Conservation (phyloP, 2,329 filamentous ascomycete genomes). For the Pseudogymnoascus destructans region DNA sequence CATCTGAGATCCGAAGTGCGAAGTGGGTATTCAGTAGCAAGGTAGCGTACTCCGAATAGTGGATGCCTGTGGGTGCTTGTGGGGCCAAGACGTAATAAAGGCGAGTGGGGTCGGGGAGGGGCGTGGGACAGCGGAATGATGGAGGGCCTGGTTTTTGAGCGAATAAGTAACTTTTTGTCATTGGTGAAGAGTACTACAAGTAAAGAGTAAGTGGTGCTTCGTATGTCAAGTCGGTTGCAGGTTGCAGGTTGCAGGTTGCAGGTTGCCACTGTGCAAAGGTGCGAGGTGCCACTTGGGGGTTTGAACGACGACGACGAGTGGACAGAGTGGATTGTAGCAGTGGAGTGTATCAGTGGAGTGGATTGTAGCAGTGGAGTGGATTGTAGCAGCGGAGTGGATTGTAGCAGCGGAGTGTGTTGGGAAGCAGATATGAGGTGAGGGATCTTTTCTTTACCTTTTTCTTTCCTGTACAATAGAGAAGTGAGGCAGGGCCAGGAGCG, state of each 20-base stretch:
- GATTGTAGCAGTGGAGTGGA: background rate
- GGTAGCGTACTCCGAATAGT: background rate
- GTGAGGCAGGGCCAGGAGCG: background rate
- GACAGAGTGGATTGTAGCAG: background rate
- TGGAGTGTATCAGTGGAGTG: too few species aligned
- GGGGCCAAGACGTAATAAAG: conserved; percentile 1
- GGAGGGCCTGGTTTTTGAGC: background rate
- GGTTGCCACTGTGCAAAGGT: background rate
- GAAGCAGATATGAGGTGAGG: background rate
- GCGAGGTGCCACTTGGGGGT: background rate
- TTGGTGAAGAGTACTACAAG: background rate
- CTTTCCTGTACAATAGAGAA: background rate
- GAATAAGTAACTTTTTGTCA: background rate
- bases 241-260: background rate
- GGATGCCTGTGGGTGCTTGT: background rate
- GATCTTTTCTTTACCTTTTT: background rate
- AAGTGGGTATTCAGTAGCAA: background rate
- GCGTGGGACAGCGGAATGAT: background rate
- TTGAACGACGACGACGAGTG: background rate
- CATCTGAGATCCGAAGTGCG: conserved; percentile 1
- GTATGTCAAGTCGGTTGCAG: background rate
- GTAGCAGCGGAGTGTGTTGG: background rate
- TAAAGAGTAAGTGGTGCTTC: background rate
- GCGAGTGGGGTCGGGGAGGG: background rate
- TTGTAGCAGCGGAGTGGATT: too few species aligned